Conservation (phyloP, 805 yeast genomes). For the Wickerhamiella allomyrinae region DNA sequence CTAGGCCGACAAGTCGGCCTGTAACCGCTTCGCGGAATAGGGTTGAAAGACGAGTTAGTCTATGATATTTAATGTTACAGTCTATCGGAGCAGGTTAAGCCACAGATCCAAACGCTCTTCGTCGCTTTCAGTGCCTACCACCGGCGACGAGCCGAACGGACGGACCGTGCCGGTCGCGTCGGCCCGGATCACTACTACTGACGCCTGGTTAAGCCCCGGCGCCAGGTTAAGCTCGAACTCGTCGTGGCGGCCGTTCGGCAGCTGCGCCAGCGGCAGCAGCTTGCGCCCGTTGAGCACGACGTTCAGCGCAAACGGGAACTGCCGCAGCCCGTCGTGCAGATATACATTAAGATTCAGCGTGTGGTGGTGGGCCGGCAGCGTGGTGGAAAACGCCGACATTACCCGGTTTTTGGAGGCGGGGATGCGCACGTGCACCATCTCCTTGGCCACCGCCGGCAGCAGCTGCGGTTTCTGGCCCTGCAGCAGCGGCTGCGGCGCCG, state of each 20-base stretch:
- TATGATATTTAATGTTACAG: too few species aligned
- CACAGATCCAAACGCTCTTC: conserved; percentile 20
- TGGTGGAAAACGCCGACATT: conserved; percentile 17
- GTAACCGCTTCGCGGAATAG: too few species aligned
- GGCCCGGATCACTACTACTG: conserved; percentile 19
- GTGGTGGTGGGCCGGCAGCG: conserved; percentile 35
- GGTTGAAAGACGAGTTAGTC: too few species aligned
- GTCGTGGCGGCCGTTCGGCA: conserved; percentile 14
- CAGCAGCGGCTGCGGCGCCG: conserved; percentile 10
- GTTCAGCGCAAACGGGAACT: conserved; percentile 19
- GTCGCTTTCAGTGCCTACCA: conserved; percentile 19
- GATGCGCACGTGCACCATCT: conserved; percentile 16
- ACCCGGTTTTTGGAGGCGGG: conserved; percentile 15
- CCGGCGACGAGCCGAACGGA: conserved; percentile 20
- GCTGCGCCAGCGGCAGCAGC: conserved; percentile 17
- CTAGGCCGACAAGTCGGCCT: too few species aligned
- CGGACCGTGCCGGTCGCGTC: conserved; percentile 15
- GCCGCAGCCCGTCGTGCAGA: conserved; percentile 30
- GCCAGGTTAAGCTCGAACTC: conserved; percentile 22
- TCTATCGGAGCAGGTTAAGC: conserved; percentile 21
- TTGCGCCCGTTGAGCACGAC: conserved; percentile 23
- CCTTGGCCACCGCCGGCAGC: conserved; percentile 13
- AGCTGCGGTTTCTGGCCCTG: conserved; percentile 12
- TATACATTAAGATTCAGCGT: conserved; percentile 33
- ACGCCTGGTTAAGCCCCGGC: conserved; percentile 26